Conservation (phyloP, 1,284 basidiomycete species). For the Cryptococcus maquisensis region DNA sequence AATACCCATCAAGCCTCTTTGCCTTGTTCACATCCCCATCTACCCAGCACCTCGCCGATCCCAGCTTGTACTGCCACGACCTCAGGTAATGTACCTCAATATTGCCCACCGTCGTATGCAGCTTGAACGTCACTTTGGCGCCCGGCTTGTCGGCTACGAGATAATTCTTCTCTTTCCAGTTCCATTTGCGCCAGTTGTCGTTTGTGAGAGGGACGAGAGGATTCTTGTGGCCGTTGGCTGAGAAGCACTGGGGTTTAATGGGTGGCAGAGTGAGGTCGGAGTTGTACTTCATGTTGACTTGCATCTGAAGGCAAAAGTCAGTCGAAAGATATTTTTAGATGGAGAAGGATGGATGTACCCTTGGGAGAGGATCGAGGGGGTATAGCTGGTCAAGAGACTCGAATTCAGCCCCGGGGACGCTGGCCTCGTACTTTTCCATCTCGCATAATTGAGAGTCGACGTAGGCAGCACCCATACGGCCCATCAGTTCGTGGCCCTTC, state of each 20-base stretch:
- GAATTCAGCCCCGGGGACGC: slow-evolving; percentile 3
- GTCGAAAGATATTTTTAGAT: not conserved
- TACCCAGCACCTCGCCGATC: slow-evolving; percentile 38
- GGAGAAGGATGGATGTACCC: slow-evolving; percentile 18
- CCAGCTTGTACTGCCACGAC: slow-evolving; percentile 33
- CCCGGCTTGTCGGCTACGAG: slow-evolving; percentile 35
- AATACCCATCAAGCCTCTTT: slow-evolving; percentile 32
- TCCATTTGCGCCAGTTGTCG: slow-evolving; percentile 39
- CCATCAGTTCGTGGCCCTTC: slow-evolving; percentile 34
- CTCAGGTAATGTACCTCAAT: slow-evolving; percentile 39
- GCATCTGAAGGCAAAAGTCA: slow-evolving; percentile 15
- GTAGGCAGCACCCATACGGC: slow-evolving; percentile 33
- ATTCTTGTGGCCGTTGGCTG: slow-evolving; percentile 27
- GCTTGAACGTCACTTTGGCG: slow-evolving; percentile 32
- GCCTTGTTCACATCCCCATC: slow-evolving; percentile 24
- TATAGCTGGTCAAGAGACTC: slow-evolving; percentile 20
- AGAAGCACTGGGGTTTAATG: slow-evolving; percentile 32
- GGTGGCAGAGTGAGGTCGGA: slow-evolving; percentile 11
- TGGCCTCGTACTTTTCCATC: slow-evolving; percentile 30
- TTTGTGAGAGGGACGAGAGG: slow-evolving; percentile 25
- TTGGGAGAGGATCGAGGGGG: slow-evolving; percentile 23
- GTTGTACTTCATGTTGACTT: slow-evolving; percentile 26
- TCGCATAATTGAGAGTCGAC: slow-evolving; percentile 41
- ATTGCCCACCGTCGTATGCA: slow-evolving; percentile 28
- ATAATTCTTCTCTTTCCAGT: slow-evolving; percentile 43